A percentile compares a stretch with the other conserved stretches of the same genome.
Evolutionary conservation across 352 stramenopile species (phyloP).

Genomic region (Plasmopara viticola): DNA sequence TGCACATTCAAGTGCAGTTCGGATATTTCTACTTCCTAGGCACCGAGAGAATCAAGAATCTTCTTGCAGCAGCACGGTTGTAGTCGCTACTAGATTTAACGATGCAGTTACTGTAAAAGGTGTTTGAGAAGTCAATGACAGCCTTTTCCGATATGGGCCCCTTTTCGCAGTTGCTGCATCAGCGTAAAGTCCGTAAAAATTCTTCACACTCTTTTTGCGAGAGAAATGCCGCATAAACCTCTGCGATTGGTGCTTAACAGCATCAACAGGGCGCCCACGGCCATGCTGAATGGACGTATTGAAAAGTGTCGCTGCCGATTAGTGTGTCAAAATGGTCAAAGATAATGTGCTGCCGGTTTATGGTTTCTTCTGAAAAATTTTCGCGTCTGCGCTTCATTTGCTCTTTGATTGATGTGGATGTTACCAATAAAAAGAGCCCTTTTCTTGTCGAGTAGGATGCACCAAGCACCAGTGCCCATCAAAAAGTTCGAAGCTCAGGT

Average conservation of each 20-base stretch:
- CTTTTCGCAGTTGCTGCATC: neutral
- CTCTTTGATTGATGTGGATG: neutral
- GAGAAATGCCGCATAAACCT: neutral
- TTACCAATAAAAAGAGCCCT: no score
- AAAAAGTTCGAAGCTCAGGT: neutral
- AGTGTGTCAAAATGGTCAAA: neutral
- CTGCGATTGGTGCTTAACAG: neutral
- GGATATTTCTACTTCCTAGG: no score
- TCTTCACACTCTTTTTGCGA: neutral
- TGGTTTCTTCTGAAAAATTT: neutral
- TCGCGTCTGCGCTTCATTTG: neutral
- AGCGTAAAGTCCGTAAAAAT: neutral
- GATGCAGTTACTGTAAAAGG: no score
- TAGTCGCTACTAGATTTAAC: no score
- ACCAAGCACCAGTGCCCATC: neutral
- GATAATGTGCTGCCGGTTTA: neutral
- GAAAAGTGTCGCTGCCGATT: neutral
- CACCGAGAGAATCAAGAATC: no score
- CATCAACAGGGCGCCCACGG: neutral
- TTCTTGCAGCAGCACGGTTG: no score
- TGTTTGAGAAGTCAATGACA: no score
- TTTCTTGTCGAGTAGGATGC: neutral
- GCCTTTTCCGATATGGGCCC: no score
- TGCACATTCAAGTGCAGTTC: no score
- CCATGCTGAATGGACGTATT: neutral